A percentile compares a stretch with the other conserved stretches of the same genome.
Conservation (phyloP, 805 yeast species). For the Priceomyces haplophilus region DNA sequence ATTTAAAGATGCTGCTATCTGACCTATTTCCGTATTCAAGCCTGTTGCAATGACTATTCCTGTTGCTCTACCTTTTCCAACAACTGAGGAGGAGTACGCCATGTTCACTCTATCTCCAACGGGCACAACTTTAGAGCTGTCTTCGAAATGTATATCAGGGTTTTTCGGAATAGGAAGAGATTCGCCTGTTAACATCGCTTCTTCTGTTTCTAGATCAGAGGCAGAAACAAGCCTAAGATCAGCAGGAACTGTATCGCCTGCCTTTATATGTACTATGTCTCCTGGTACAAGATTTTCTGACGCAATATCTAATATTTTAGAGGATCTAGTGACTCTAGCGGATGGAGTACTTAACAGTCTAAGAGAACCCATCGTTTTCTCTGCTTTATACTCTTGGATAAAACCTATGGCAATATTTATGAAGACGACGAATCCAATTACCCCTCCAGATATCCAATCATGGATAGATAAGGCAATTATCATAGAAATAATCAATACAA, state of each 20-base stretch:
- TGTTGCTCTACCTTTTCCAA: slow-evolving; percentile 40
- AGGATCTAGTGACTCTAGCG: slow-evolving; percentile 45
- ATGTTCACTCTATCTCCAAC: slow-evolving; percentile 37
- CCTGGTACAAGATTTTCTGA: slow-evolving; percentile 48
- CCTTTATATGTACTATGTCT: slow-evolving; percentile 37
- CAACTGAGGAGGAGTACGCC: slow-evolving; percentile 36
- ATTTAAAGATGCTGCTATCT: slow-evolving; percentile 35
- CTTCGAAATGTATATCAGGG: slow-evolving; percentile 33
- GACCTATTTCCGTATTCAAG: slow-evolving; percentile 39
- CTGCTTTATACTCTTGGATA: slow-evolving; percentile 49
- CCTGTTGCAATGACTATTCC: slow-evolving; percentile 42
- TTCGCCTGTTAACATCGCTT: slow-evolving; percentile 43
- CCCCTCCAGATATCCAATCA: slow-evolving; percentile 44
- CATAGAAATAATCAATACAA: slow-evolving; percentile 36
- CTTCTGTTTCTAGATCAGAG: slow-evolving; percentile 41
- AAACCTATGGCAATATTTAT: slow-evolving; percentile 50
- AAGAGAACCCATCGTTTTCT: slow-evolving; percentile 49
- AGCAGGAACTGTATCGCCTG: slow-evolving; percentile 45
- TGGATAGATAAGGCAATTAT: slow-evolving; percentile 35
- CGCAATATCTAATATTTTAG: slow-evolving; percentile 30
- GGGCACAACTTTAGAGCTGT: slow-evolving; percentile 32
- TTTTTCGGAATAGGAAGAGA: slow-evolving; percentile 35
- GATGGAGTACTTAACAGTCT: slow-evolving; percentile 45
- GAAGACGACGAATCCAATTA: slow-evolving; percentile 44
- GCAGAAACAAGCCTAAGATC: slow-evolving; percentile 36